These are phyloP conservation scores for Verticillium nubilum DNA, from an alignment of 2,329 filamentous ascomycete genomes.

Conservation along the genomic window DNA sequence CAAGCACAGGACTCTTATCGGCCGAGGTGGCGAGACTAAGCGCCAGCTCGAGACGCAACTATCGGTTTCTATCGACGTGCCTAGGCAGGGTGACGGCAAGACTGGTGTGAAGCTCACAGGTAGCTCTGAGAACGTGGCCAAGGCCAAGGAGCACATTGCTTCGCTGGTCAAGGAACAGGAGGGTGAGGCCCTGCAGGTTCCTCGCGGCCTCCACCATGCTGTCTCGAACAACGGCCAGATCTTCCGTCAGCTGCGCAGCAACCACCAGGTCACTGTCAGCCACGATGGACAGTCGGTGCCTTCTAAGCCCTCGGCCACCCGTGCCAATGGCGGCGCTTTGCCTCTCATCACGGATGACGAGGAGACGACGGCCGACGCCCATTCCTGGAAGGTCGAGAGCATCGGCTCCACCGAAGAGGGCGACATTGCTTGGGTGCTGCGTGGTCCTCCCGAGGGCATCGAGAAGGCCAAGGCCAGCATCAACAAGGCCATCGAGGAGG, in stretches of 20 bases:
- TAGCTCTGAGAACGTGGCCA: constrained; percentile 69
- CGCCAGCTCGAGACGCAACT: constrained; percentile 82
- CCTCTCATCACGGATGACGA: constrained; percentile 92
- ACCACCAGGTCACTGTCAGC: constrained; percentile 85
- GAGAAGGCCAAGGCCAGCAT: constrained; percentile 75
- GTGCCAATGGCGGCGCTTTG: constrained; percentile 57
- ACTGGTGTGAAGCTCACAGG: constrained; percentile 85
- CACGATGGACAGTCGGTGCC: constrained; percentile 79
- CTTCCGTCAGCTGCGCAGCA: constrained; percentile 84
- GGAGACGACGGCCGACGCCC: constrained; percentile 55
- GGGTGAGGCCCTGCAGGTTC: constrained; percentile 81
- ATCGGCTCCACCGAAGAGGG: constrained; percentile 54
- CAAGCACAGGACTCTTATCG: constrained; percentile 88
- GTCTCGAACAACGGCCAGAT: constrained; percentile 87
- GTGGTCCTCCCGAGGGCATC: constrained; percentile 71
- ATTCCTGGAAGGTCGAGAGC: constrained; percentile 82
- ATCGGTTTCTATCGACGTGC: constrained; percentile 82
- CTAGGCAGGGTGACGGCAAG: constrained; percentile 78
- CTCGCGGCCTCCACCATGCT: constrained; percentile 74
- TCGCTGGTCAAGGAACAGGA: constrained; percentile 78
- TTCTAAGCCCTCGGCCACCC: constrained; percentile 51
- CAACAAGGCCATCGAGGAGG: constrained; percentile 66
- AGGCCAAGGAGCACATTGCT: constrained; percentile 81
- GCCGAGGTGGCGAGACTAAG: constrained; percentile 82
- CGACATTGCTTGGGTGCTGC: constrained; percentile 85